Conservation (phyloP, 192 early-diverging fungal species). For the Geranomyces variabilis region DNA sequence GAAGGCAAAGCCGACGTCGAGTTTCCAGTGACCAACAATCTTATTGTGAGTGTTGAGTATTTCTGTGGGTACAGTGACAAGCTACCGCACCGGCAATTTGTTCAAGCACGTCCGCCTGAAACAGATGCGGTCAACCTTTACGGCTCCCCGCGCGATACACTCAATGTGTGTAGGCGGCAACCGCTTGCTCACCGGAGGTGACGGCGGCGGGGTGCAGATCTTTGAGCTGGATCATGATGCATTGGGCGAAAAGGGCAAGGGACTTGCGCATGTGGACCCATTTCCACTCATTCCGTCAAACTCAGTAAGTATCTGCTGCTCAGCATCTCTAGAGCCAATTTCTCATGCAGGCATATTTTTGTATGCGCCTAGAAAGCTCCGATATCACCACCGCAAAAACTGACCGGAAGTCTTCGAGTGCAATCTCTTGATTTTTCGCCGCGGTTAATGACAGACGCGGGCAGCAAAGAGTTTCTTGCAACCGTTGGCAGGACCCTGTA, state of each 20-base stretch:
- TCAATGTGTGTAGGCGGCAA: conserved; percentile 39
- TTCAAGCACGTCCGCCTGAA: no score
- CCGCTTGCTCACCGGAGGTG: conserved; percentile 42
- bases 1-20: neutral
- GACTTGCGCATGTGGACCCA: conserved; percentile 22
- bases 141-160: conserved; percentile 46
- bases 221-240: conserved; percentile 41
- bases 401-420: conserved; percentile 36
- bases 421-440: conserved; percentile 48
- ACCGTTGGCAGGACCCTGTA: conserved; percentile 33
- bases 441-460: neutral
- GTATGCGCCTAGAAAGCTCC: conserved; percentile 20
- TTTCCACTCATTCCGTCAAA: neutral
- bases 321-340: no score
- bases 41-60: neutral
- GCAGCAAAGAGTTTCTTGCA: conserved; percentile 41
- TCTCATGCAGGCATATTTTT: no score
- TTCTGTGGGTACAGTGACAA: neutral
- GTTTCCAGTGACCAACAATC: neutral
- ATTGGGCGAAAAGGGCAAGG: conserved; percentile 24
- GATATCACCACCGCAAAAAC: conserved; percentile 40
- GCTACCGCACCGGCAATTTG: neutral
- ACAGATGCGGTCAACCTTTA: conserved; percentile 50
- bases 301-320: conserved; percentile 9
- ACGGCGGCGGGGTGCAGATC: conserved; percentile 45